Percentiles rank a stretch among this genome's conserved stretches.
These are phyloP conservation scores for Viola odorata DNA, from an alignment of 345 rosid species.

Conservation along the genomic window DNA sequence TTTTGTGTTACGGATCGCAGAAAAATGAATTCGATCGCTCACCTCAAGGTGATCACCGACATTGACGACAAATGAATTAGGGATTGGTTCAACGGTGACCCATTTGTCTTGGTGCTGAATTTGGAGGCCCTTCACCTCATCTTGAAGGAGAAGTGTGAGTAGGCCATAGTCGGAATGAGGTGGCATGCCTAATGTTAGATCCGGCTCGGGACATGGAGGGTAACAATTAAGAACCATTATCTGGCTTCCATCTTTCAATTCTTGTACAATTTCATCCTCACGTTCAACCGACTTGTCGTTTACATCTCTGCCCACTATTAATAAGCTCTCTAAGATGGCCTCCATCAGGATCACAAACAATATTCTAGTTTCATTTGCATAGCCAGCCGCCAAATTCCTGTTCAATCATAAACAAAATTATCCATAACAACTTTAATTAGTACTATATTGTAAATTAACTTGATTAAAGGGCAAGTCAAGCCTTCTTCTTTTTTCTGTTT, in stretches of 20 bases:
- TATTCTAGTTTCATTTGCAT: constrained; percentile 57
- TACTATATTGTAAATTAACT: no score
- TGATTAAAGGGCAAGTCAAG: no score
- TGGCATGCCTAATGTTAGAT: constrained; percentile 84
- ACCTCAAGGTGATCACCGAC: constrained; percentile 98
- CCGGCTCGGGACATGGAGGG: constrained; percentile 87
- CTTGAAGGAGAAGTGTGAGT: constrained; percentile 84
- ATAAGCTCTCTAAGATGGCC: constrained; percentile 61
- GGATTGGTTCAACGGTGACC: constrained; percentile 69
- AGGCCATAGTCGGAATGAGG: constrained; percentile 92
- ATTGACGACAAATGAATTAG: constrained; percentile 66
- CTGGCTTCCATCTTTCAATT: constrained; percentile 69
- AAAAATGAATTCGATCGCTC: not conserved
- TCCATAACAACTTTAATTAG: not conserved
- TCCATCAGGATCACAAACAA: constrained; percentile 55
- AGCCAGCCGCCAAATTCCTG: constrained; percentile 60
- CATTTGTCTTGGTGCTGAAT: constrained; percentile 49
- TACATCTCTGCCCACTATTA: constrained; percentile 1
- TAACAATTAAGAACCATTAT: constrained; percentile 65
- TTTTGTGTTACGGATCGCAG: no score
- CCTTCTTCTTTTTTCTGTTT: no score
- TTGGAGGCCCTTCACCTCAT: constrained; percentile 69
- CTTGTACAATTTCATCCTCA: constrained; percentile 27
- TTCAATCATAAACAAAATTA: constrained; percentile 1
- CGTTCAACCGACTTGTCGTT: not conserved